phyloP scores from a whole-genome alignment of 495 filamentous ascomycete species.

The Neurospora discreta region DNA sequence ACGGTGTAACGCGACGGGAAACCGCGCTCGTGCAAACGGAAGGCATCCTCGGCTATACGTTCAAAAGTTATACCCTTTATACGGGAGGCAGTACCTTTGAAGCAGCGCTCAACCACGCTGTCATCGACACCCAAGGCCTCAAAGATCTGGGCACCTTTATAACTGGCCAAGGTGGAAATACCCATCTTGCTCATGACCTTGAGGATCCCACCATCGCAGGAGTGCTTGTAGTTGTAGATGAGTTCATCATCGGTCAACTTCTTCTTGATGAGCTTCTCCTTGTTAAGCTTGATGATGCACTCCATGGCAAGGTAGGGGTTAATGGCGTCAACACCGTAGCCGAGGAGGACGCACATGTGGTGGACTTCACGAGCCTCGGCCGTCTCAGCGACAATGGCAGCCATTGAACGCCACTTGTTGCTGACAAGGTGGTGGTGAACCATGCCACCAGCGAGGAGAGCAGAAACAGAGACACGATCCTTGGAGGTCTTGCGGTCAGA shows the following conservation, averaged over 20 bases:
- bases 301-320: conserved; percentile 97
- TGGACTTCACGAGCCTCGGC: conserved; percentile 97
- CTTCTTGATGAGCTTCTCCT: conserved; percentile 83
- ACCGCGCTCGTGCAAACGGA: conserved; percentile 92
- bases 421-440: conserved; percentile 95
- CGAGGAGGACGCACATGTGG: conserved; percentile 95
- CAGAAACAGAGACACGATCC: conserved; percentile 78
- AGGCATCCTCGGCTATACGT: conserved; percentile 90
- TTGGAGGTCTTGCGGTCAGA: conserved; percentile 82
- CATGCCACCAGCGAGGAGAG: conserved; percentile 83
- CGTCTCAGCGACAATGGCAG: conserved; percentile 84
- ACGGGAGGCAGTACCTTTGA: conserved; percentile 88
- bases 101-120: conserved; percentile 90
- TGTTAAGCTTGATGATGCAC: conserved; percentile 97
- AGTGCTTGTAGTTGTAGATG: conserved; percentile 96
- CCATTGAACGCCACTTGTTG: conserved; percentile 91
- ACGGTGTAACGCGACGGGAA: conserved; percentile 77
- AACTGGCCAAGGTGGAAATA: conserved; percentile 94
- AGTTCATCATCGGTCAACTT: conserved; percentile 73
- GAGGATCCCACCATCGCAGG: conserved; percentile 92
- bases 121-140: conserved; percentile 98
- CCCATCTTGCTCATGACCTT: conserved; percentile 99
- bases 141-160: conserved; percentile 99
- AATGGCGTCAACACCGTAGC: conserved; percentile 92
- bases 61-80: conserved; percentile 96